Conservation (phyloP, 2,329 filamentous ascomycete genomes). For the Scytalidium sp. region DNA sequence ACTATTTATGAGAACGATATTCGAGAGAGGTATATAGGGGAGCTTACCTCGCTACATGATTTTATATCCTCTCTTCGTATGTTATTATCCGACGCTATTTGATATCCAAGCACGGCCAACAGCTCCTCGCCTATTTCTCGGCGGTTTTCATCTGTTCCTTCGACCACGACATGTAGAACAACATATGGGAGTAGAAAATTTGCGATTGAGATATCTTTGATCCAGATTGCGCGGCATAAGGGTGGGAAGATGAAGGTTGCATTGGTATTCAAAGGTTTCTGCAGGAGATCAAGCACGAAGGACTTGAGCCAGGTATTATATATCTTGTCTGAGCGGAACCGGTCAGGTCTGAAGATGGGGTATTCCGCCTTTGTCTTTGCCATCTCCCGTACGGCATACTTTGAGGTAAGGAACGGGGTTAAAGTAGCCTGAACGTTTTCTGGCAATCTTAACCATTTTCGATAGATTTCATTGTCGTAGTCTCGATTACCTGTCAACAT, state of each 20-base stretch:
- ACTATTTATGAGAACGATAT: constrained; percentile 18
- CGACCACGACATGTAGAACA: constrained; percentile 77
- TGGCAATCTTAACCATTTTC: constrained; percentile 76
- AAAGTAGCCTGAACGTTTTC: constrained; percentile 76
- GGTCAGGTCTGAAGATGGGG: constrained; percentile 58
- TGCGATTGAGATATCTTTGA: constrained; percentile 81
- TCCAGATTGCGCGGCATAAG: constrained; percentile 76
- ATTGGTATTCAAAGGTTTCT: constrained; percentile 71
- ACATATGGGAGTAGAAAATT: constrained; percentile 88
- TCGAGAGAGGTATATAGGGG: background rate
- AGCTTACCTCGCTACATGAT: constrained; percentile 77
- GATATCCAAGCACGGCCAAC: constrained; percentile 65
- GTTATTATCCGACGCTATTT: constrained; percentile 47
- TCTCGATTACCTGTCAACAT: constrained; percentile 31
- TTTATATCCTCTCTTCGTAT: constrained; percentile 72
- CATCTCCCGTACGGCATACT: constrained; percentile 70
- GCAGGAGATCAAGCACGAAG: constrained; percentile 79
- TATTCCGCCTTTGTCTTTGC: constrained; percentile 55
- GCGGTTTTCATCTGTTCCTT: constrained; percentile 61
- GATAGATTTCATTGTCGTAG: constrained; percentile 57
- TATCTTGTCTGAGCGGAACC: constrained; percentile 55
- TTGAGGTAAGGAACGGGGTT: constrained; percentile 84
- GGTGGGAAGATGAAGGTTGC: constrained; percentile 77
- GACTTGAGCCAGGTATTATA: constrained; percentile 80
- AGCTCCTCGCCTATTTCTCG: constrained; percentile 70